phyloP scores from a whole-genome alignment of 129 eudicot species.

The Dittrichia graveolens region DNA sequence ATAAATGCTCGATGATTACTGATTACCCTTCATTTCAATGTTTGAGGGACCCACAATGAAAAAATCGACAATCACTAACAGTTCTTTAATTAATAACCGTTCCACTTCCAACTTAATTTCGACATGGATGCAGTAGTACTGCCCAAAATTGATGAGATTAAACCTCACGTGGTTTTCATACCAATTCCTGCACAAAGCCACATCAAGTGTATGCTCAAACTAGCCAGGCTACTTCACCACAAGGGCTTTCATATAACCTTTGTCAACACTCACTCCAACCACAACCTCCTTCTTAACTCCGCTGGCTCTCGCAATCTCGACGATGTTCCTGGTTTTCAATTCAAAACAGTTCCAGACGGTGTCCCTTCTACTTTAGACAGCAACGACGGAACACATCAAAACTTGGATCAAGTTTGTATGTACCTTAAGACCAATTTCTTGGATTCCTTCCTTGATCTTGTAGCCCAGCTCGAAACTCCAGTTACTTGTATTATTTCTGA shows the following conservation, averaged over 20 bases:
- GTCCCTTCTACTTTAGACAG: conserved; percentile 18
- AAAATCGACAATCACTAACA: too few species aligned
- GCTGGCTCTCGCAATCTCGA: conserved; percentile 1
- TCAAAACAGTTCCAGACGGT: conserved; percentile 34
- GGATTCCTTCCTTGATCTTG: conserved; percentile 24
- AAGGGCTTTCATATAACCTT: conserved; percentile 32
- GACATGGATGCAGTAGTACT: background rate
- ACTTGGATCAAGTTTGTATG: background rate
- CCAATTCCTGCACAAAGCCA: conserved; percentile 29
- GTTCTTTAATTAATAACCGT: too few species aligned
- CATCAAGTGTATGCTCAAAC: conserved; percentile 33
- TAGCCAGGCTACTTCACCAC: conserved; percentile 31
- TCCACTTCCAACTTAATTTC: too few species aligned
- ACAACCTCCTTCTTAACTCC: conserved; percentile 16
- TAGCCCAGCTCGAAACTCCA: conserved; percentile 14
- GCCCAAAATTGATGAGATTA: background rate
- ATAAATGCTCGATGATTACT: too few species aligned
- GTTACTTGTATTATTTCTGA: conserved; percentile 31
- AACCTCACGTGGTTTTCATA: conserved; percentile 24
- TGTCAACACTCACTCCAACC: conserved; percentile 32
- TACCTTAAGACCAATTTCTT: conserved; percentile 16
- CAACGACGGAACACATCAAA: conserved; percentile 2
- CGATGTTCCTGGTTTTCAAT: conserved; percentile 26
- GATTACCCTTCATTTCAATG: too few species aligned
- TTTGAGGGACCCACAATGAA: too few species aligned